Percentiles rank a stretch among this genome's conserved stretches.
Conservation (phyloP, 192 early-diverging fungal species). For the Phlyctochytrium arcticum region DNA sequence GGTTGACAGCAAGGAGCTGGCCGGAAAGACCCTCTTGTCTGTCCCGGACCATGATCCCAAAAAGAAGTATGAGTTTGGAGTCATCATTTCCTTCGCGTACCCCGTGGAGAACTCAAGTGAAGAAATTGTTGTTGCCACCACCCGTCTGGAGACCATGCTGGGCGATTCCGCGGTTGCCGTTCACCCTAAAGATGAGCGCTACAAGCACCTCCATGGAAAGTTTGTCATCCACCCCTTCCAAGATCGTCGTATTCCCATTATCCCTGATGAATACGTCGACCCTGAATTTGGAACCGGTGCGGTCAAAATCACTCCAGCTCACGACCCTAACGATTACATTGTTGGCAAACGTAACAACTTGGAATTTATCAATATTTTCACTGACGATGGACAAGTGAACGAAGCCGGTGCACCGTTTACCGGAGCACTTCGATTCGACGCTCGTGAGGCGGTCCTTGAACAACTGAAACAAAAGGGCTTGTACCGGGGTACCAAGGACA, state of each 20-base stretch:
- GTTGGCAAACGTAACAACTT: conserved; percentile 93
- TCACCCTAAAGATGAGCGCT: conserved; percentile 88
- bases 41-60: conserved; percentile 90
- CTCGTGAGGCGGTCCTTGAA: conserved; percentile 79
- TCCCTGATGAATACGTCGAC: conserved; percentile 85
- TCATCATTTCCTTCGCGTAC: conserved; percentile 93
- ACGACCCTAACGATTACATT: conserved; percentile 95
- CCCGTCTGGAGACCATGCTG: conserved; percentile 99
- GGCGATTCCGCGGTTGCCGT: conserved; percentile 97
- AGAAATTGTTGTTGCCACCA: conserved; percentile 92
- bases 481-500: conserved; percentile 78
- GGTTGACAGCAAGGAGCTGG: conserved; percentile 81
- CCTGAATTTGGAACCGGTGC: conserved; percentile 95
- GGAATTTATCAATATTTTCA: conserved; percentile 95
- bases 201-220: conserved; percentile 94
- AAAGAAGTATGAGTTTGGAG: conserved; percentile 98
- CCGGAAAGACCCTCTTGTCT: conserved; percentile 76
- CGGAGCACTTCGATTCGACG: conserved; percentile 90
- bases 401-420: conserved; percentile 81
- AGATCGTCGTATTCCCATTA: conserved; percentile 83
- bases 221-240: conserved; percentile 92
- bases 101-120: conserved; percentile 79
- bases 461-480: conserved; percentile 86
- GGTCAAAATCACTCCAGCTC: conserved; percentile 98
- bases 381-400: conserved; percentile 94